Evolutionary conservation across 768 basidiomycete species (phyloP).

Genomic region (Xerocomellus dryophilus): DNA sequence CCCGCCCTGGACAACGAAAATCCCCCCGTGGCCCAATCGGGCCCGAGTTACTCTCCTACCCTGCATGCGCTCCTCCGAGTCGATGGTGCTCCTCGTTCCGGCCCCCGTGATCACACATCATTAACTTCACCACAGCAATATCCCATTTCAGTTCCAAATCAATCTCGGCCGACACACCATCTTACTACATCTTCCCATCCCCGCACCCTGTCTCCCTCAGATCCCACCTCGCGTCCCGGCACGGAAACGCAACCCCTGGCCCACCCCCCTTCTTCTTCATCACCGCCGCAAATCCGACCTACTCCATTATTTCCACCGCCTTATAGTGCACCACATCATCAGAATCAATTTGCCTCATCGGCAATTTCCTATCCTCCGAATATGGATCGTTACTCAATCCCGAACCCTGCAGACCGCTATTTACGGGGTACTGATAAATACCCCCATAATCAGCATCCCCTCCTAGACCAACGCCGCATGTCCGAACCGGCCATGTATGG

Average conservation of each 20-base stretch:
- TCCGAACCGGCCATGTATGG: conserved; percentile 58
- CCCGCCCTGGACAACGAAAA: conserved; percentile 38
- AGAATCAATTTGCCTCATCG: conserved; percentile 44
- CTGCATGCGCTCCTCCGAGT: conserved; percentile 28
- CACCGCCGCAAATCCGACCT: conserved; percentile 41
- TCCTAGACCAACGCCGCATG: conserved; percentile 63
- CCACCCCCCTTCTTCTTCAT: conserved; percentile 42
- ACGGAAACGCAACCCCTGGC: neutral
- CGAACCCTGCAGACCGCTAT: conserved; percentile 39
- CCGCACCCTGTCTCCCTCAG: conserved; percentile 6
- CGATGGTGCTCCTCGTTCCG: conserved; percentile 34
- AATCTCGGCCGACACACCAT: conserved; percentile 20
- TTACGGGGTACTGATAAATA: conserved; percentile 39
- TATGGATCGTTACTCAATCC: conserved; percentile 40
- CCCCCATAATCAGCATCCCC: conserved; percentile 34
- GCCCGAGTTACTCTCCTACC: conserved; percentile 33
- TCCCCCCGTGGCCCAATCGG: conserved; percentile 33
- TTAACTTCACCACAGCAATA: conserved; percentile 13
- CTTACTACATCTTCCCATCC: conserved; percentile 17
- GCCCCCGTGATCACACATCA: conserved; percentile 30
- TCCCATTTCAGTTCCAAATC: conserved; percentile 14
- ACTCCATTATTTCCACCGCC: conserved; percentile 40
- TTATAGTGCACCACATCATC: conserved; percentile 42
- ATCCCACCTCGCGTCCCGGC: neutral
- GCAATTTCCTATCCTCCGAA: conserved; percentile 39